These are phyloP conservation scores for Globisporangium megalacanthum DNA, from an alignment of 352 stramenopile genomes.

Conservation along the genomic window DNA sequence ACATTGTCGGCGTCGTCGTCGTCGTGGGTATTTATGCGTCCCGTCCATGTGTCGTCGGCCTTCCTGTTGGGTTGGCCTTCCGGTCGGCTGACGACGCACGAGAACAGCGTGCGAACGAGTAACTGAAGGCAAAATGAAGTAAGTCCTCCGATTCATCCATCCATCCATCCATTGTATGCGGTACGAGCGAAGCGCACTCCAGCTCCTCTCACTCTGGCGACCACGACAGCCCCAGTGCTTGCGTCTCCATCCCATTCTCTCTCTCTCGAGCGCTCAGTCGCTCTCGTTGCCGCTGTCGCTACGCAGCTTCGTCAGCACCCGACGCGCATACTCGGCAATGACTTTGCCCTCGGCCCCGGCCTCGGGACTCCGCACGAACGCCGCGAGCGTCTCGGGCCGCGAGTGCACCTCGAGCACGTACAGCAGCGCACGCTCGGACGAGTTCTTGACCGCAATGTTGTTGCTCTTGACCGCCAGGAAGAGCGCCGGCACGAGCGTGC, in stretches of 20 bases:
- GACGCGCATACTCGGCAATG: conserved; percentile 82
- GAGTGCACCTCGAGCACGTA: conserved; percentile 86
- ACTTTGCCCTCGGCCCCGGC: conserved; percentile 63
- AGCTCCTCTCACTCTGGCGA: too few relatives aligned
- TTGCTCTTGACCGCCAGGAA: conserved; percentile 87
- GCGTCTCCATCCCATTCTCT: not conserved
- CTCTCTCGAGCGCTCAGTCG: conserved; percentile 26
- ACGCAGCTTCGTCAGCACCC: conserved; percentile 85
- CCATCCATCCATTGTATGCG: too few relatives aligned
- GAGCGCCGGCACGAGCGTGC: conserved; percentile 61
- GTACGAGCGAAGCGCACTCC: too few relatives aligned
- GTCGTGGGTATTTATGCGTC: not conserved
- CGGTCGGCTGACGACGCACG: too few relatives aligned
- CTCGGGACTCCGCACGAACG: conserved; percentile 53
- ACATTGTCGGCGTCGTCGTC: not conserved
- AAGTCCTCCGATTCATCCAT: too few relatives aligned
- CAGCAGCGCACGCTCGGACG: conserved; percentile 77
- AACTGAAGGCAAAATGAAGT: too few relatives aligned
- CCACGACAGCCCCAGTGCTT: not conserved
- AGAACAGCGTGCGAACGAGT: too few relatives aligned
- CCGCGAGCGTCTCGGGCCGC: conserved; percentile 68
- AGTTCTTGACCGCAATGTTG: conserved; percentile 86
- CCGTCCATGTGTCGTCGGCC: too few relatives aligned
- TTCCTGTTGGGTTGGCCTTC: too few relatives aligned
- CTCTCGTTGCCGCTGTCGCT: conserved; percentile 80